Evolutionary conservation across 2,329 filamentous ascomycete genomes (phyloP), one percentile per base, ranked within the genome.

Genomic region (Calonectria pteridis): DNA sequence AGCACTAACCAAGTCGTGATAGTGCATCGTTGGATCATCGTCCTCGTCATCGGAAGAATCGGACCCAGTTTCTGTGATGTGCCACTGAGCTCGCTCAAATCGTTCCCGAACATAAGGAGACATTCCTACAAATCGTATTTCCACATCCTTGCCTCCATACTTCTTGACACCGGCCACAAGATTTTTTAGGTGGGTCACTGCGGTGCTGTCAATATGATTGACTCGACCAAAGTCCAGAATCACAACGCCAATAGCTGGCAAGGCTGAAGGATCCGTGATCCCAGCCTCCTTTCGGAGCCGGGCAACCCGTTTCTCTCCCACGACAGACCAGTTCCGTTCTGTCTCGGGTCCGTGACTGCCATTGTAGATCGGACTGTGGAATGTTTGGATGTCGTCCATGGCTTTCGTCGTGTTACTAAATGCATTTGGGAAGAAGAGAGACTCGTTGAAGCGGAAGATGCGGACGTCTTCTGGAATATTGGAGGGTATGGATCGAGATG

Each of bases 361-460:
- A 59, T 84, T 82, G 72, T 86, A 84, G 4, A 83, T 78, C 0
- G 84, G 83, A 0, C 85, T 82, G 73, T 88, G 86, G 73, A 85
- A 84, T 0, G 86, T 88, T n/a, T 82, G 81, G 46, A 91, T 80
- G 1, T 84, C 83, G 74, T 91, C 89, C 20, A 91, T 82, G 23
- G 89, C 86, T 10, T 84, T 82, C 3, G 81, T 85, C 62, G 89
- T 90, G 73, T 88, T 82, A 50, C 87, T 84, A 70, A 90, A 89
- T 3, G 91, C 90, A 78, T 93, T 93, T 74, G 88, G 89, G 84
- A 92, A 93, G 82, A 92, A 89, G 43, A 93, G 83, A 1, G 89
- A 87, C 71, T 91, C 89, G 43, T 86, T 87, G 81, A 92, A 91
- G 5, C 85, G 85, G 79, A 93, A 90, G 43, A 93, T 83, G 35